Conservation (phyloP, 805 yeast species). For the Suhomyces sp. region DNA sequence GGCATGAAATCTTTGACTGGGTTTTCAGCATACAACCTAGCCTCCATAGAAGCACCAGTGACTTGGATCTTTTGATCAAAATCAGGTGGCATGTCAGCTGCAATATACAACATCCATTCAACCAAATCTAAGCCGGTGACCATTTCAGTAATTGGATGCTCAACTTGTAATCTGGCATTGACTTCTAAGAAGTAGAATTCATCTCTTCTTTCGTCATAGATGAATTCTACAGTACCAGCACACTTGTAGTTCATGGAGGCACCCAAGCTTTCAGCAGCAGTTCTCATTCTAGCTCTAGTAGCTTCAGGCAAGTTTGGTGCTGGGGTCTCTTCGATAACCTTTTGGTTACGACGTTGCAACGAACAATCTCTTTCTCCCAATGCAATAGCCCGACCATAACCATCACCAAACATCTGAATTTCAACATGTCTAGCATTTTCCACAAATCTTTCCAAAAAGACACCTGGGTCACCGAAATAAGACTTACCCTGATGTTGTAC, state of each 20-base stretch:
- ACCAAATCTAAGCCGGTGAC: slow-evolving; percentile 94
- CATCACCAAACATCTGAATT: slow-evolving; percentile 96
- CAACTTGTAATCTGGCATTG: slow-evolving; percentile 95
- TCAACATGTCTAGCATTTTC: slow-evolving; percentile 96
- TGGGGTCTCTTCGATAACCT: slow-evolving; percentile 95
- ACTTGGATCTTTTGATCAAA: slow-evolving; percentile 58
- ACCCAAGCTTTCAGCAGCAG: slow-evolving; percentile 82
- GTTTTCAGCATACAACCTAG: slow-evolving; percentile 93
- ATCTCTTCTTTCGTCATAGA: slow-evolving; percentile 81
- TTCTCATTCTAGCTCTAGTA: slow-evolving; percentile 72
- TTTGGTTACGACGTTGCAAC: slow-evolving; percentile 94
- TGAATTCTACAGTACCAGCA: slow-evolving; percentile 97
- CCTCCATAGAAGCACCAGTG: slow-evolving; percentile 94
- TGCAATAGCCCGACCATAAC: slow-evolving; percentile 88
- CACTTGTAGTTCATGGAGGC: slow-evolving; percentile 84
- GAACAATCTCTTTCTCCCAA: slow-evolving; percentile 98
- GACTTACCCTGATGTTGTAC: slow-evolving; percentile 93
- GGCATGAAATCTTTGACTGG: slow-evolving; percentile 95
- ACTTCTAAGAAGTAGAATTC: slow-evolving; percentile 95
- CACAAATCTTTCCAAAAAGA: slow-evolving; percentile 90
- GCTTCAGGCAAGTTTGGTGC: slow-evolving; percentile 88
- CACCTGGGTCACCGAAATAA: slow-evolving; percentile 94
- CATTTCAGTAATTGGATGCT: slow-evolving; percentile 95
- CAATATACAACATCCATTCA: slow-evolving; percentile 94
- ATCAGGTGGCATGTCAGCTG: slow-evolving; percentile 86